These are phyloP conservation scores for Piper longum DNA, from an alignment of 164 flowering plant genomes.

Conservation along the genomic window DNA sequence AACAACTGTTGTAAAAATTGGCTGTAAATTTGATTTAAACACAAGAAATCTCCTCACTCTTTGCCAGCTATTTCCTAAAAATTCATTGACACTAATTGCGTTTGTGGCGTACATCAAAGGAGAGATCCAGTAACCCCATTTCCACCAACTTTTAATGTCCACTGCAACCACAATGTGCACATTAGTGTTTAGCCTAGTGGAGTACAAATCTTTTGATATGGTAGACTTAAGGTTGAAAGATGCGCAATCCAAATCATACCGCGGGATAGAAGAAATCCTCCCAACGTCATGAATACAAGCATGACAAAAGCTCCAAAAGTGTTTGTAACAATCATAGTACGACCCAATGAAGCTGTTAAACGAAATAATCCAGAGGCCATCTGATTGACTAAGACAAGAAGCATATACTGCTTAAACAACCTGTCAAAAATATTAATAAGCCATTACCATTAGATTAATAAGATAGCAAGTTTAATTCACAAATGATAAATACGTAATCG, in stretches of 20 bases:
- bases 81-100: constrained; percentile 34
- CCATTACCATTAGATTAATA: neutral
- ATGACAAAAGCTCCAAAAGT: constrained; percentile 34
- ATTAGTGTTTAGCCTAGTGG: neutral
- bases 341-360: constrained; percentile 25
- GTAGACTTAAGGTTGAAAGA: neutral
- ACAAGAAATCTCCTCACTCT: constrained; percentile 14
- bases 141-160: constrained; percentile 30
- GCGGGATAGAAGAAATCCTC: constrained; percentile 38
- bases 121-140: constrained; percentile 50
- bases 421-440: constrained; percentile 15
- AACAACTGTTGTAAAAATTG: neutral
- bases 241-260: constrained; percentile 17
- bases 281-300: constrained; percentile 23
- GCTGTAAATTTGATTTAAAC: neutral
- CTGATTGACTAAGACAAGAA: constrained; percentile 28
- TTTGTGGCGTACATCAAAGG: constrained; percentile 44
- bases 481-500: no score
- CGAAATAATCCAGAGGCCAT: constrained; percentile 47
- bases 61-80: constrained; percentile 31
- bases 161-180: neutral
- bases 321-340: constrained; percentile 37
- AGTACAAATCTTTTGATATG: no score
- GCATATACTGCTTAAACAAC: constrained; percentile 33
- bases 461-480: neutral